Conservation (phyloP, 257 asterid genomes). For the Nicotiana paniculata region DNA sequence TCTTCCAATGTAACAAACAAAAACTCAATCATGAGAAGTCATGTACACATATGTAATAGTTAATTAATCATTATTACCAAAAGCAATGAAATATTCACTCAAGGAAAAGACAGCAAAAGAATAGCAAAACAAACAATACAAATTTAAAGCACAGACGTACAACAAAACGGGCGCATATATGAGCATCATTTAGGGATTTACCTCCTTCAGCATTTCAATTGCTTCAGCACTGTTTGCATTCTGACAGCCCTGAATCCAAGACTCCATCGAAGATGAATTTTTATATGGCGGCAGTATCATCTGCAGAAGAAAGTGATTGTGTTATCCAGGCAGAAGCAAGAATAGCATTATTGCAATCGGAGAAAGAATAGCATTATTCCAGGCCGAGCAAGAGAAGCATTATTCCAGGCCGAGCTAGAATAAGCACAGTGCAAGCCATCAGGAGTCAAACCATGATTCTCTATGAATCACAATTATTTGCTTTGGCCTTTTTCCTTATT, state of each 20-base stretch:
- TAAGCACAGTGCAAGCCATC: not conserved
- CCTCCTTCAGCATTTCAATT: slow-evolving; percentile 84
- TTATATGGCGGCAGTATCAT: slow-evolving; percentile 61
- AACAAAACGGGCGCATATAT: not conserved
- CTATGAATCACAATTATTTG: not conserved
- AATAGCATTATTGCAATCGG: not conserved
- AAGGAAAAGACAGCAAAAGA: not conserved
- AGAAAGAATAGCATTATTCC: slow-evolving; percentile 6
- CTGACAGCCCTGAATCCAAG: slow-evolving; percentile 75
- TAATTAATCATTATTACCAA: not conserved
- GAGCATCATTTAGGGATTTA: slow-evolving; percentile 20
- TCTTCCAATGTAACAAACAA: not conserved
- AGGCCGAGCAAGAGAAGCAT: slow-evolving; percentile 1
- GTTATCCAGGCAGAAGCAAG: slow-evolving; percentile 16
- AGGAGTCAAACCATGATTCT: not conserved
- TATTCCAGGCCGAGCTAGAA: slow-evolving; percentile 7
- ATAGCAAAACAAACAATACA: not conserved
- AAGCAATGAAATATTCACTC: not conserved
- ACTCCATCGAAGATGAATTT: slow-evolving; percentile 37
- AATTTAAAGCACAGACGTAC: not conserved
- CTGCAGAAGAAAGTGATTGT: slow-evolving; percentile 36
- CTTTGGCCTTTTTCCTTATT: not conserved
- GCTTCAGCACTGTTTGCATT: slow-evolving; percentile 75
- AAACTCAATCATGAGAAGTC: not conserved
- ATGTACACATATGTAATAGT: not conserved